Evolutionary conservation across 1,284 basidiomycete genomes (phyloP), one percentile per base, ranked within the genome.

Genomic region (Clitocybe nebularis): DNA sequence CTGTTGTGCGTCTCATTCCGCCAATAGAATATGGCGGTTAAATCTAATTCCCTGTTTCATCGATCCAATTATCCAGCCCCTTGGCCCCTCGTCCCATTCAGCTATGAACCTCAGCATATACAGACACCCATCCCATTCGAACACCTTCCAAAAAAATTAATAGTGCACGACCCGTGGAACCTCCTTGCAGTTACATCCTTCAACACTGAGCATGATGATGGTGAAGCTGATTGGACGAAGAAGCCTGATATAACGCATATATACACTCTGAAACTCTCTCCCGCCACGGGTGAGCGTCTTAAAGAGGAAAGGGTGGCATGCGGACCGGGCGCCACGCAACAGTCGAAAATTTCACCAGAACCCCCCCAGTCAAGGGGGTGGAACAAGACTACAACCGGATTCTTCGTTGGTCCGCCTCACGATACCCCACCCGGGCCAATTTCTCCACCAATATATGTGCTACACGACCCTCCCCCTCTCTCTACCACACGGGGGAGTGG

Each of bases 131-230:
- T 70, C 13, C 58, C 60, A 0, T 43, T 58, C 5, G 48, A 60
- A 17, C 45, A 60, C 0, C 56, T 71, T 8, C 71, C 71, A 0
- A 46, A 55, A 41, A 63, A 50, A 34, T 53, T 68, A 19, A 42
- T 62, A 16, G 59, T 68, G 3, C 66, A 67, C 42, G 66, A 66
- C 40, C 63, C 64, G 0, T 59, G 55, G 50, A 51, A 53, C 22
- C 17, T 61, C 13, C 60, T 67, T n/a, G 24, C 34, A 11, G 54
- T 55, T 21, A 22, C 44, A 2, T 25, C 32, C 11, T 6, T 3
- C 16, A 43, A 45, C 22, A 34, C 30, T 10, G 25, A 28, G 16
- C 17, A 41, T 14, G 14, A 9, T 2, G 13, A 14, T 14, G 17
- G 7, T 2, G 13, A 44, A 3, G 21, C n/a, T n/a, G 37, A 50